phyloP scores from a whole-genome alignment of 108 stramenopile genomes.

The Nitzschia inconspicua region DNA sequence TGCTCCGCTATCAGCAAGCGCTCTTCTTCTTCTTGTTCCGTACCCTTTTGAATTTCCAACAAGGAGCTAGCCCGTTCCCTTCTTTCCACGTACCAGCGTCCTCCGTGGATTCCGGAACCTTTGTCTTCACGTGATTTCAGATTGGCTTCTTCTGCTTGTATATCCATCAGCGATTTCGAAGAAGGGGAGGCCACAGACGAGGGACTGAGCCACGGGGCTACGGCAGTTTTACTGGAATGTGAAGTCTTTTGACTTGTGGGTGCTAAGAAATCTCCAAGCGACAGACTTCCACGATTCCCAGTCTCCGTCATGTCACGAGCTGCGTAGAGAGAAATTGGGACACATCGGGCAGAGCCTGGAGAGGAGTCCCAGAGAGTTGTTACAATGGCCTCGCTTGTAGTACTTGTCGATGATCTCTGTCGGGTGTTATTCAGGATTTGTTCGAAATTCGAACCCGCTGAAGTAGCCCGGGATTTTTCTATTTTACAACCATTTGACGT shows the following conservation, averaged over 20 bases:
- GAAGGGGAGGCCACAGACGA: background rate
- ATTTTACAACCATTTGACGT: background rate
- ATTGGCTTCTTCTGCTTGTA: conserved; percentile 70
- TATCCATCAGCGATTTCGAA: conserved; percentile 35
- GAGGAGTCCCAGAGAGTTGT: conserved; percentile 3
- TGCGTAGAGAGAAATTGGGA: conserved; percentile 10
- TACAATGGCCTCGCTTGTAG: background rate
- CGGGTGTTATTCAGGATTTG: background rate
- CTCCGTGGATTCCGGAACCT: conserved; percentile 36
- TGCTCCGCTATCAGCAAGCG: conserved; percentile 67
- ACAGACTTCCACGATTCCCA: background rate
- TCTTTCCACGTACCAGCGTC: conserved; percentile 68
- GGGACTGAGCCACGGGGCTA: background rate
- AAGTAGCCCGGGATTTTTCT: too few relatives aligned
- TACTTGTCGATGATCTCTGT: background rate
- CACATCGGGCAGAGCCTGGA: conserved; percentile 16
- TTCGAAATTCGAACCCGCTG: background rate
- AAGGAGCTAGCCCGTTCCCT: conserved; percentile 78
- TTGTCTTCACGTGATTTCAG: conserved; percentile 49
- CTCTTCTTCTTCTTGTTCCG: conserved; percentile 48
- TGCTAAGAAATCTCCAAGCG: conserved; percentile 23
- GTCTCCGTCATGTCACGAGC: background rate
- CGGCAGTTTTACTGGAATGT: background rate
- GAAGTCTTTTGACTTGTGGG: conserved; percentile 2
- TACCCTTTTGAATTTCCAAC: conserved; percentile 56